Percentiles rank a stretch among this genome's conserved stretches.
These are phyloP conservation scores for Pseudisothecium myosuroides DNA, from an alignment of 225 moss, liverwort and hornwort species.

Conservation along the genomic window DNA sequence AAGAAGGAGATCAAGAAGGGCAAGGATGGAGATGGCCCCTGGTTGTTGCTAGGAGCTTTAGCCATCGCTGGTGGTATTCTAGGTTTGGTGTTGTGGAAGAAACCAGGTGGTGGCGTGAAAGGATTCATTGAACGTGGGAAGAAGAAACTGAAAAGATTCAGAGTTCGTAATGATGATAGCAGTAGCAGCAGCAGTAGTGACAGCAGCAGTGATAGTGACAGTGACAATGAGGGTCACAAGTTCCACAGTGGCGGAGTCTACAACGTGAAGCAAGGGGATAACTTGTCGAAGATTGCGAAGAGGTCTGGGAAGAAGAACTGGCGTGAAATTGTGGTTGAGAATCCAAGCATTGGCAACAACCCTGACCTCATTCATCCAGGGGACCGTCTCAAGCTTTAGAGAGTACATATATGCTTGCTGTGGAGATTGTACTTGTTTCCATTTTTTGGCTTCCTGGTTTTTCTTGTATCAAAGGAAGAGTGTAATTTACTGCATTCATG, in stretches of 20 bases:
- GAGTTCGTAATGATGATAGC: not conserved
- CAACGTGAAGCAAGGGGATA: slow-evolving; percentile 70
- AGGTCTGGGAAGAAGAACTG: slow-evolving; percentile 47
- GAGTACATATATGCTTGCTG: not conserved
- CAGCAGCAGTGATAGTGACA: not conserved
- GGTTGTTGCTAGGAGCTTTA: slow-evolving; percentile 11
- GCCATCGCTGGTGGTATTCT: slow-evolving; percentile 18
- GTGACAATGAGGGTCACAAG: not conserved
- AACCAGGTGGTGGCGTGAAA: not conserved
- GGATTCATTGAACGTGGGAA: not conserved
- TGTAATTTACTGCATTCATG: slow-evolving; percentile 22
- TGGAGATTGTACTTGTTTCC: not conserved
- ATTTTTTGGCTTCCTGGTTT: not conserved
- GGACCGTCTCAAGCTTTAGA: slow-evolving; percentile 56
- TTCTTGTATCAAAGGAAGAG: slow-evolving; percentile 14
- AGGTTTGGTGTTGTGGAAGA: not conserved
- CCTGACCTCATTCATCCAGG: slow-evolving; percentile 86
- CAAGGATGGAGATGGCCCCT: not conserved
- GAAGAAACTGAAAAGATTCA: not conserved
- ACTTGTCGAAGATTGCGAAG: slow-evolving; percentile 59
- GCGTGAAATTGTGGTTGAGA: slow-evolving; percentile 57
- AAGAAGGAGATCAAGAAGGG: not conserved
- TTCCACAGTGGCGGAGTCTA: slow-evolving; percentile 3
- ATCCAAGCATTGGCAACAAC: slow-evolving; percentile 50
- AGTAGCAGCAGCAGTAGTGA: not conserved